These are phyloP conservation scores for Carallia pectinifolia DNA, from an alignment of 345 rosid genomes.

Conservation along the genomic window DNA sequence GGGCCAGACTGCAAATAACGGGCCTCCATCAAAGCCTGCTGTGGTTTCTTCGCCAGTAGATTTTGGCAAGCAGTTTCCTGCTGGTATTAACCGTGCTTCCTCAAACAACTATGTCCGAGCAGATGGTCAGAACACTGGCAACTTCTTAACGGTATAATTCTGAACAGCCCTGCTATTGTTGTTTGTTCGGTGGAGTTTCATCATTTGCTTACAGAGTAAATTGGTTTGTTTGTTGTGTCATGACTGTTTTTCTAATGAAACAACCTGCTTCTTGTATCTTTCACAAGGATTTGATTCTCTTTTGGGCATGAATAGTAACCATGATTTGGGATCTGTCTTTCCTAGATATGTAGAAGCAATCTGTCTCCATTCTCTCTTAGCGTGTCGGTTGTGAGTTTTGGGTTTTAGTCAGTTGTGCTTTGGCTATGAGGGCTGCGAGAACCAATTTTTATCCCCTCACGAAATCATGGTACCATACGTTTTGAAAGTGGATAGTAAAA, in stretches of 20 bases:
- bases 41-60: constrained; percentile 45
- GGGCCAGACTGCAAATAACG: constrained; percentile 24
- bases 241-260: not conserved
- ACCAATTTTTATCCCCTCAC: too few species aligned
- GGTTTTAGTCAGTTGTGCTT: too few species aligned
- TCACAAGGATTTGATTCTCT: not conserved
- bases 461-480: not conserved
- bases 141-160: constrained; percentile 65
- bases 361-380: not conserved
- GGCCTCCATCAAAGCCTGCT: constrained; percentile 41
- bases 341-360: too few species aligned
- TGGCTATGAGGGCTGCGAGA: too few species aligned
- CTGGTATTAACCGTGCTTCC: constrained; percentile 58
- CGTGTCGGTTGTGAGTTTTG: too few species aligned
- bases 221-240: not conserved
- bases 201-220: too few species aligned
- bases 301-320: not conserved
- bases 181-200: not conserved
- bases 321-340: too few species aligned
- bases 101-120: constrained; percentile 71
- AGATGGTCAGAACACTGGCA: constrained; percentile 83
- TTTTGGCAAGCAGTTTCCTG: constrained; percentile 54
- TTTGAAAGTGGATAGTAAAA: not conserved
- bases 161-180: not conserved
- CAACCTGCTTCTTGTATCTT: not conserved